These are phyloP conservation scores for Paramecium primaurelia DNA, from an alignment of 73 alveolate genomes.

Conservation along the genomic window DNA sequence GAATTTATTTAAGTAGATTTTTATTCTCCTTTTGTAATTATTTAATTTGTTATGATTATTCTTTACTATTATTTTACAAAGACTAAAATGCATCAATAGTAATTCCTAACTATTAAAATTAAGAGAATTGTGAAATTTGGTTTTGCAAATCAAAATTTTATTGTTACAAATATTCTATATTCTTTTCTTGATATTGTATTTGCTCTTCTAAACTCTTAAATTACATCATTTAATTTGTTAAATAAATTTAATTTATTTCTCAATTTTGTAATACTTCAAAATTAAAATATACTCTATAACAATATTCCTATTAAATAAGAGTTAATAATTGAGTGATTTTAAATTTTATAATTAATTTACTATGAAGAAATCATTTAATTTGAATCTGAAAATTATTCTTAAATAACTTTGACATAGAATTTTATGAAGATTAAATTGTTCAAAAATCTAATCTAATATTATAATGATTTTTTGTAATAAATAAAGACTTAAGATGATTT, in stretches of 20 bases:
- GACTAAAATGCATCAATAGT: background rate
- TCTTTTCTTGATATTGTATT: background rate
- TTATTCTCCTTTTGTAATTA: background rate
- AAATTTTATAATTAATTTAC: background rate
- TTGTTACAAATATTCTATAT: constrained; percentile 12
- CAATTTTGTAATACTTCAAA: background rate
- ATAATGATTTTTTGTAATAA: background rate
- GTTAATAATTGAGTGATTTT: too few relatives aligned
- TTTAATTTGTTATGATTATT: background rate
- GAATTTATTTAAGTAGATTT: background rate
- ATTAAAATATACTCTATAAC: too few relatives aligned
- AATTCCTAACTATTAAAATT: background rate
- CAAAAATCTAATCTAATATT: too few relatives aligned
- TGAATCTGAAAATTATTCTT: too few relatives aligned
- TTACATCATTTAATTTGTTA: background rate
- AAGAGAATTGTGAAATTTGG: background rate
- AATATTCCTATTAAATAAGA: too few relatives aligned
- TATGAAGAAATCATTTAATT: too few relatives aligned
- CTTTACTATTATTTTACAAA: background rate
- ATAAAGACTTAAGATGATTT: background rate
- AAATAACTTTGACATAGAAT: background rate
- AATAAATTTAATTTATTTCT: background rate
- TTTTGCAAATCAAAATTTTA: constrained; percentile 26
- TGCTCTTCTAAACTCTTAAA: background rate
- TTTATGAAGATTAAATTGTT: too few relatives aligned